Base-by-base conservation (phyloP, 495 filamentous ascomycete genomes). In the Xylaria telfairii region DNA sequence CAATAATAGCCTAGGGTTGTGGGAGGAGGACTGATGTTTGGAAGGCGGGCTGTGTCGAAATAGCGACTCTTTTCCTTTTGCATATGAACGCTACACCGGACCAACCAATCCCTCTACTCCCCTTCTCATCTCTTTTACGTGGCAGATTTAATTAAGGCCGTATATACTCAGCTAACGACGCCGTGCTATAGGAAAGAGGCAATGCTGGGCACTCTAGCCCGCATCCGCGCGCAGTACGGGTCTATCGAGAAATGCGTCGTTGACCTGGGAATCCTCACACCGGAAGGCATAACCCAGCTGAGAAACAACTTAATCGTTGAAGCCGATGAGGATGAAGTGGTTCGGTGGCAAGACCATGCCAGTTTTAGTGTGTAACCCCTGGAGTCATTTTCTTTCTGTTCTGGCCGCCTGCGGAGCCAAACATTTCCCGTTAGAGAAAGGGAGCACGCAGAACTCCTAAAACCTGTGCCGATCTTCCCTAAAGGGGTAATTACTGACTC, bases 211-310 rank as follows among this genome's bases (percentile, higher is more conserved):
- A 86, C 84, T 6, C 68, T 91, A 24, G 74, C 78, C 65, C 82
- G 86, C 73, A 74, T 91, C 32, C 78, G 82, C 30, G 78, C 81
- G 57, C 82, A 81, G 71, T 88, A 85, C 76, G 90, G 89, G 10
- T 83, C 87, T 17, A 84, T 83, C 24, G 89, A 90, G 76, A 72
- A 72, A 42, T 91, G 90, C 76, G 72, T 90, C 53, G 71, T 81
- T 64, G 77, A 82, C n/a, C 74, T 86, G 37, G 86, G 85, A 75
- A 81, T 86, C 26, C 78, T 92, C 26, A 83, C 84, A 7, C 78
- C 76, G 44, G 84, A 85, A 44, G 82, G 83, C 37, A 76, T 92
- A 13, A 80, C 80, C 72, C 80, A 70, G 67, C 81, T 91, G 54
- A 81, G 78, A 66, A 77, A 73, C 65, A 87, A 85, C 70, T 72